Evolutionary conservation across 2,329 filamentous ascomycete species (phyloP), one percentile per base, ranked within the genome.

Genomic region (Arachnomyces sp.): DNA sequence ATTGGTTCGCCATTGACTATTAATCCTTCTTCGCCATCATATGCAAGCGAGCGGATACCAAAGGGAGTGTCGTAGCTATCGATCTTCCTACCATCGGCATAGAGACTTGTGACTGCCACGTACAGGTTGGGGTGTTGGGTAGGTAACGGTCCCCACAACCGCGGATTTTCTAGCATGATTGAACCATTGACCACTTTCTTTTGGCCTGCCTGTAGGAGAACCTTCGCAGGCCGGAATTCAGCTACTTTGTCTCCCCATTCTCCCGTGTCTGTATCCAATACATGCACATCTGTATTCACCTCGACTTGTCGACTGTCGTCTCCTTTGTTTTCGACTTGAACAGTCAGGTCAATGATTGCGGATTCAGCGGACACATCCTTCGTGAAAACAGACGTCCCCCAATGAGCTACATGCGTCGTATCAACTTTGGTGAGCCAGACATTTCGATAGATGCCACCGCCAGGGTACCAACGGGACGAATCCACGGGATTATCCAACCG

Each of bases 401-500:
- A 71, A 33, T 76, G 68, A 7, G 54, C 65, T 2, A 77, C 64
- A 43, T 74, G 73, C 0, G 62, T 57, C 1, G 63, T 51, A 28
- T 66, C 54, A 8, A 67, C 65, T 42, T 69, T 74, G 28, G 67
- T 65, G 12, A 77, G 60, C 72, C 72, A 77, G 3, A 76, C 60
- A 42, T 74, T 73, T 1, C 72, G 65, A 49, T 76, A 76, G 11
- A 76, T 57, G 1, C 72, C 73, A 9, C 59, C 72, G 11, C 73
- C 72, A 3, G 72, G 72, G 44, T 76, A 76, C 70, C 71, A 76
- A 2, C 72, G 64, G 2, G 72, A 70, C 2, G 63, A 69, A 12
- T 71, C 60, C 0, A 65, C 30, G 0, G 65, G 59, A 43, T 76
- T 73, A 35, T 76, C 71, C 2, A 76, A 46, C 1, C 73, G 66